Conservation (phyloP, 208 protist species). For the Wallacemonas sp. region DNA sequence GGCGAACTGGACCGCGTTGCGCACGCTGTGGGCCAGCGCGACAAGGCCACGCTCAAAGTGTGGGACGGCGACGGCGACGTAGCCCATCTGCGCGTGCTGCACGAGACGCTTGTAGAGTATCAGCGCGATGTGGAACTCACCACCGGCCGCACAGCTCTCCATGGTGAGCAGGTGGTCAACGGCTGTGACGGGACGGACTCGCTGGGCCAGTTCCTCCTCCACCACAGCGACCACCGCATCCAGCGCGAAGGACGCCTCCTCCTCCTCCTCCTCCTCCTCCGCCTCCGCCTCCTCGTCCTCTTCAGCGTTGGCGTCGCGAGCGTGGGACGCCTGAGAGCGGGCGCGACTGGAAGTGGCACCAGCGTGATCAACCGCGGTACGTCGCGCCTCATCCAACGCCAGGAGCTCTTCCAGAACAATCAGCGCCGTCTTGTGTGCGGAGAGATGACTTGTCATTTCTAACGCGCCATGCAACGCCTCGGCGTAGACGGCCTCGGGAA, state of each 20-base stretch:
- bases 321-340: too few species aligned
- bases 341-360: too few species aligned
- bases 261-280: constrained; percentile 12
- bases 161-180: constrained; percentile 74
- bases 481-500: constrained; percentile 43
- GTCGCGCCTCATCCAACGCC: constrained; percentile 26
- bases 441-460: constrained; percentile 29
- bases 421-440: constrained; percentile 39
- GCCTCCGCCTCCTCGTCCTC: not conserved
- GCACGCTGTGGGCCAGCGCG: constrained; percentile 49
- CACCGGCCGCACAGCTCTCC: constrained; percentile 47
- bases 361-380: too few species aligned
- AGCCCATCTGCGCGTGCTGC: constrained; percentile 43
- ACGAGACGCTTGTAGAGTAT: constrained; percentile 75
- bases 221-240: constrained; percentile 60
- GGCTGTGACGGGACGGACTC: constrained; percentile 45
- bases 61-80: constrained; percentile 29
- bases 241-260: constrained; percentile 41
- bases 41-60: constrained; percentile 50
- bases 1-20: constrained; percentile 54
- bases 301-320: not conserved
- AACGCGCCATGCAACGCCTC: constrained; percentile 49
- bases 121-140: constrained; percentile 60
- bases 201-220: constrained; percentile 45
- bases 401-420: constrained; percentile 59